Evolutionary conservation across 352 stramenopile species (phyloP).

Genomic region (Pythium rhizo-oryzae): DNA sequence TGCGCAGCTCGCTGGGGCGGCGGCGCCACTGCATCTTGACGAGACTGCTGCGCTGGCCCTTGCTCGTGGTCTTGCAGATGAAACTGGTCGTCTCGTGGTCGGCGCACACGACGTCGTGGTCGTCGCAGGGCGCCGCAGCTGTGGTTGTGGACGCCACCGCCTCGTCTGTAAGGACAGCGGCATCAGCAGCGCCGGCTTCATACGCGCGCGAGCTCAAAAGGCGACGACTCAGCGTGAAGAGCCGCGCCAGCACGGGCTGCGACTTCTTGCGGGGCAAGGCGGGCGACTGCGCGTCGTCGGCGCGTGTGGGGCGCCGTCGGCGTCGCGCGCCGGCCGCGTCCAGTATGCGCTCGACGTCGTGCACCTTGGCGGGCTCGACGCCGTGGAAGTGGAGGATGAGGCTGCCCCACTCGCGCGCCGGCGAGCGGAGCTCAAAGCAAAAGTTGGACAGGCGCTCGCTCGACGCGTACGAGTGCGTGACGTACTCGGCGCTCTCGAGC

Average conservation of each 20-base stretch:
- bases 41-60: constrained; percentile 26
- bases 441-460: constrained; percentile 66
- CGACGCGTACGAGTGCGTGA: constrained; percentile 73
- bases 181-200: background rate
- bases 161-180: too few relatives aligned
- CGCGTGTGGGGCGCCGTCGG: constrained; percentile 24
- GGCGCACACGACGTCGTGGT: too few relatives aligned
- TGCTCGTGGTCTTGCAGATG: constrained; percentile 30
- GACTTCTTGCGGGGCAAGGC: constrained; percentile 6
- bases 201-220: constrained; percentile 5
- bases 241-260: constrained; percentile 1
- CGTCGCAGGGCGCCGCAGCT: too few relatives aligned
- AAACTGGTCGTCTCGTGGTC: constrained; percentile 31
- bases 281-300: background rate
- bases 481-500: constrained; percentile 66
- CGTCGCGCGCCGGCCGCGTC: constrained; percentile 45
- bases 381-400: constrained; percentile 79
- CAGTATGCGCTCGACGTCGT: constrained; percentile 61
- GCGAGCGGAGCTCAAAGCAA: constrained; percentile 72
- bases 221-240: constrained; percentile 21
- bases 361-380: constrained; percentile 41
- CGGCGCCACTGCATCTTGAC: constrained; percentile 33
- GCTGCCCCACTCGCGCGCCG: constrained; percentile 64
- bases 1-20: too few relatives aligned
- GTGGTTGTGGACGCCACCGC: too few relatives aligned